Percentiles rank a stretch among this genome's conserved stretches.
Conservation (phyloP, 345 rosid species). For the Syzygium jambos region DNA sequence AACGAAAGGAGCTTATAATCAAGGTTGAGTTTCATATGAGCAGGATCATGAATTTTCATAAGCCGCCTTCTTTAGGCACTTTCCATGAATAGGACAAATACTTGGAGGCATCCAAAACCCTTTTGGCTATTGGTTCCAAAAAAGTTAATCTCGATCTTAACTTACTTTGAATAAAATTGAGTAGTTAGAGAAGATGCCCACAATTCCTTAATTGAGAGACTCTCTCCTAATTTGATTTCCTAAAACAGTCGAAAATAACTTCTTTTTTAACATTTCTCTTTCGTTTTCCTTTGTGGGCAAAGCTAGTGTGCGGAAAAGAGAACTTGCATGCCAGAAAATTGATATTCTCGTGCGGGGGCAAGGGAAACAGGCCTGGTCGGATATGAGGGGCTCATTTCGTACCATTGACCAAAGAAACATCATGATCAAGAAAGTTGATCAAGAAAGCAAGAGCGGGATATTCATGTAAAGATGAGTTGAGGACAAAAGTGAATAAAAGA, state of each 20-base stretch:
- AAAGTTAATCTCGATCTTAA: not conserved
- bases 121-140: not conserved
- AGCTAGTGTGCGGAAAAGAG: not conserved
- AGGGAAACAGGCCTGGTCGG: not conserved
- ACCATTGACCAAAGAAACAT: not conserved
- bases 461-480: not conserved
- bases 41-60: not conserved
- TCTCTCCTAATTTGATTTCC: not conserved
- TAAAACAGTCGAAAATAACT: not conserved
- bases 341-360: not conserved
- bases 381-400: not conserved
- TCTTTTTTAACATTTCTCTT: not conserved
- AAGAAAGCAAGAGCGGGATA: not conserved
- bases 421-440: not conserved
- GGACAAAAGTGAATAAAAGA: not conserved
- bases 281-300: not conserved
- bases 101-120: not conserved
- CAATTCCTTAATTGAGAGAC: not conserved
- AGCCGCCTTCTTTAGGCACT: not conserved
- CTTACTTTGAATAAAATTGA: not conserved
- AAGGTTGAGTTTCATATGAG: not conserved
- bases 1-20: not conserved
- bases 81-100: not conserved
- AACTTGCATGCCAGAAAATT: not conserved
- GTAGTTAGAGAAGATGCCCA: not conserved